Base-by-base conservation (phyloP, 2,329 filamentous ascomycete species). In the Exophiala xenobiotica region DNA sequence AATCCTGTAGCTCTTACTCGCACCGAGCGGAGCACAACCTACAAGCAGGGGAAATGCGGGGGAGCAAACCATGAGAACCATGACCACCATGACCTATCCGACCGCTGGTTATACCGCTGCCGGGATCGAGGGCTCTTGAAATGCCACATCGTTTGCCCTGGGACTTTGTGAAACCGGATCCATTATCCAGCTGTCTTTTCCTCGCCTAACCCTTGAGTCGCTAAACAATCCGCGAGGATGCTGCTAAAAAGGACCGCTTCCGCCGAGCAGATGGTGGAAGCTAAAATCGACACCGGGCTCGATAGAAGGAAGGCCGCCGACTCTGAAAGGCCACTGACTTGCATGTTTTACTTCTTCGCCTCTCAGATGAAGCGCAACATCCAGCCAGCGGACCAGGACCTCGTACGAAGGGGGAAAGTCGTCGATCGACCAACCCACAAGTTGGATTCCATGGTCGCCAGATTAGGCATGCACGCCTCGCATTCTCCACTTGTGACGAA, bases 281-380 rank as follows among this genome's bases (percentile, higher is more conserved):
- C n/a, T n/a, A n/a, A 41, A 43, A 51, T 35, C 16, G 12, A 5
- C 7, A 23, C 27, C 19, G 35, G 40, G 20, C 42, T 23, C 19
- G 40, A 42, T 22, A 14, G 20, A 4, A 33, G 31, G 11, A 12
- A 45, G n/a, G 33, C 26, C 23, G 35, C 51, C 27, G 51, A 57
- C 41, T 39, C 18, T 23, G 29, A 54, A 45, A 44, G 51, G 16
- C 55, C 55, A n/a, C 24, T 57, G 48, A 57, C 62, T 2, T 63
- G 63, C 49, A 62, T 65, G 49, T 63, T 65, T 33, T 65, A 51
- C 42, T 61, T 64, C 50, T 64, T 63, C 44, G 60, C 58, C 14
- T 63, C 61, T 20, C 61, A 65, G 29, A 64, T 65, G 63, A 54
- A 57, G 33, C 48, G 49, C 18, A 61, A 65, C 43, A 53, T 63